Evolutionary conservation across 2,329 filamentous ascomycete genomes (phyloP), one percentile per base, ranked within the genome.

Genomic region (Lomentospora prolificans): DNA sequence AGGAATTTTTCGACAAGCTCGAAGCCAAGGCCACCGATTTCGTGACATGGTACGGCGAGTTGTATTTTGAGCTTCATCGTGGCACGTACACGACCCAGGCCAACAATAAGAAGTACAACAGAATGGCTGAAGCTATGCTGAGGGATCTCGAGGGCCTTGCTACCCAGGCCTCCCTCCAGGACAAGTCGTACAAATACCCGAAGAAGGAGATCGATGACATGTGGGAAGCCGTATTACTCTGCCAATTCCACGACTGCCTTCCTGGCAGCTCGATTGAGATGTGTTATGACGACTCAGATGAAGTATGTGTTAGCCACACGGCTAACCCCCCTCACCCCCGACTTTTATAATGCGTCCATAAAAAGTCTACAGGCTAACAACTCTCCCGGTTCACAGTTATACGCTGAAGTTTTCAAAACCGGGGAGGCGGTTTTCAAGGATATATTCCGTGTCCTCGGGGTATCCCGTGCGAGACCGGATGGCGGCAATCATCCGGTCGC

Each of bases 51-150:
- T 96, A 96, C 67, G 94, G 94, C 44, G 94, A 99, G 72, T 79
- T 99, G 7, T 99, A 99, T 73, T 96, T 99, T 69, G 94, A 99
- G 71, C 80, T 99, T 51, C 94, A 99, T 68, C 87, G 94, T 58
- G 94, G 94, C 55, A 97, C 92, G 10, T 97, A 97, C 72, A 99
- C 94, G 3, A 96, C 92, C 0, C 92, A 97, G 69, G 87, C 91
- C 58, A 96, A 96, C 73, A 99, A 96, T 76, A 99, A 99, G 75
- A 83, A 84, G 63, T 92, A 95, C 75, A 99, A 97, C 68, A 82
- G 94, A 55, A 87, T 85, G 66, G 80, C 89, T 0, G 94, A 99
- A 70, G 83, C 87, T 55, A 70, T 96, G 72, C 78, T 99, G 55
- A 86, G 90, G 50, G 89, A 96, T 60, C 78, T 97, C 56, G 94